Evolutionary conservation across 1,284 basidiomycete genomes (phyloP), one percentile per base, ranked within the genome.

Genomic region (Chondrostereum purpureum): DNA sequence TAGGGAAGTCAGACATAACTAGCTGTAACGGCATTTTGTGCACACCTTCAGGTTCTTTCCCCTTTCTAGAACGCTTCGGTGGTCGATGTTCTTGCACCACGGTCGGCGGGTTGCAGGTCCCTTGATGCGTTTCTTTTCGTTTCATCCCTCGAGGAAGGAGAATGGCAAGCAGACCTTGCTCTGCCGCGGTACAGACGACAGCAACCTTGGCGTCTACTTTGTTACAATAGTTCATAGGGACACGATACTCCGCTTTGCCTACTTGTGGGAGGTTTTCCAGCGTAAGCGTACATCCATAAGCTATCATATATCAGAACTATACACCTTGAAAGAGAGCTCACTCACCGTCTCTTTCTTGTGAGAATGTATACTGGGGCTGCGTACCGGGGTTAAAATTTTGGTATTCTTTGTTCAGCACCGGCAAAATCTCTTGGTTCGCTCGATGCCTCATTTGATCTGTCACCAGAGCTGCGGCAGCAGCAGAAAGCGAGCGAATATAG

Each of bases 1-100:
- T 4, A 73, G 80, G 5, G 80, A 73, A 42, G 77, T 84, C 54
- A 70, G 64, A 55, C 62, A 65, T 45, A 77, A 3, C 58, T 70
- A 38, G 64, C 68, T 1, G 61, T 83, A 0, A 77, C 81, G 49
- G 58, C 59, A 0, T 83, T 78, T 58, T 79, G 70, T 52, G 78
- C 80, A 17, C 58, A 71, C 3, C 66, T 84, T 27, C 78, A n/a
- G n/a, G n/a, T n/a, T n/a, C 80, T 1, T 67, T 69, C 39, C 80
- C 78, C 2, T 74, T 80, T 43, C 74, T 75, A 0, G 80, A 80
- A 50, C 50, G 61, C 5, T 62, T 78, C 8, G 65, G 64, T 1
- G 64, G 67, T 58, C 0, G 72, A 78, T 40, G 66, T 80, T 46
- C 79, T 79, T 43, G 72, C 72, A 0, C 66, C 73, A 0, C 68